These are phyloP conservation scores for Amphirosellinia nigrospora DNA, from an alignment of 495 filamentous ascomycete genomes.

Conservation along the genomic window DNA sequence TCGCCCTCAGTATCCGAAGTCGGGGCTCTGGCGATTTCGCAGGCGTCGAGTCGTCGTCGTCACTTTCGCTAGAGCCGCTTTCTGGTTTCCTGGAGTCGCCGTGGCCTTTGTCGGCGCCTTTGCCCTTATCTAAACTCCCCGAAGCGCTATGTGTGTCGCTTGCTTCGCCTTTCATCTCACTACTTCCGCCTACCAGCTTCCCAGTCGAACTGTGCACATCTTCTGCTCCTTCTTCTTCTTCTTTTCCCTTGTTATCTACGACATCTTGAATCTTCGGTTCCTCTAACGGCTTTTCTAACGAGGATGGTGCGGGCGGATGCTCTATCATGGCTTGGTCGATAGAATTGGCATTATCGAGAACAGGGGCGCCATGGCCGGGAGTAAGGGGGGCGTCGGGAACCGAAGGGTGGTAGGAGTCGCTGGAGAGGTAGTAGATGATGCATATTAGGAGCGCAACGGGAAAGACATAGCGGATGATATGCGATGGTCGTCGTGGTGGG, in stretches of 20 bases:
- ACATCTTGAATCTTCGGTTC: neutral
- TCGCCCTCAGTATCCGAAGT: constrained; percentile 27
- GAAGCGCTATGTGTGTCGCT: neutral
- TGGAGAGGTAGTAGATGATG: constrained; percentile 41
- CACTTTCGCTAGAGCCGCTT: neutral
- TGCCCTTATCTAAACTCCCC: constrained; percentile 29
- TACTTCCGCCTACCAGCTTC: constrained; percentile 2
- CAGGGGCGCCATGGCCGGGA: constrained; percentile 22
- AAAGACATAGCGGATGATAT: constrained; percentile 45
- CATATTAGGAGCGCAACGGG: constrained; percentile 40
- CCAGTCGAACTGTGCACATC: neutral
- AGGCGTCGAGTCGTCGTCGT: constrained; percentile 8
- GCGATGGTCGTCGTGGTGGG: constrained; percentile 46
- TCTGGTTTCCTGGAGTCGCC: constrained; percentile 17
- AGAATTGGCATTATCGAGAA: constrained; percentile 11
- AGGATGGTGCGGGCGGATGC: constrained; percentile 17
- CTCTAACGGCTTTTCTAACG: constrained; percentile 1
- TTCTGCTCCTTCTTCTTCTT: no score
- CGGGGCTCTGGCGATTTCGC: constrained; percentile 25
- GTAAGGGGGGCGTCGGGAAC: constrained; percentile 25
- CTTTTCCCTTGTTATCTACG: neutral
- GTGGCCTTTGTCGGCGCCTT: constrained; percentile 14
- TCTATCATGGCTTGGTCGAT: constrained; percentile 1
- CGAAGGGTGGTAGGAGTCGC: constrained; percentile 20
- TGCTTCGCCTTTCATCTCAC: constrained; percentile 4